A percentile compares a stretch with the other conserved stretches of the same genome.
Conservation (phyloP, 208 protist species). For the Tetramitus jugosus region DNA sequence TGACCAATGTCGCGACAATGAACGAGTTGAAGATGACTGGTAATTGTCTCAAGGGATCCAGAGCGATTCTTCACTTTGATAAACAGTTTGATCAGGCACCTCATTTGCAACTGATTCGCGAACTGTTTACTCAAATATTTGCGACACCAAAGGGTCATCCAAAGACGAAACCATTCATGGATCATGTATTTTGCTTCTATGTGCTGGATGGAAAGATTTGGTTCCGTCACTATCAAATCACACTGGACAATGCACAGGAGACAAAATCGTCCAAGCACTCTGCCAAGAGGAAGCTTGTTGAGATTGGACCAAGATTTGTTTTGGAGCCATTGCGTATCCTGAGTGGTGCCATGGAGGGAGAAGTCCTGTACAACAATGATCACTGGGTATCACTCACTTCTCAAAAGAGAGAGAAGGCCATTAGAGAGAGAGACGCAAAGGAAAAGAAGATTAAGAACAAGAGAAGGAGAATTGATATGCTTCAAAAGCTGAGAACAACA, state of each 20-base stretch:
- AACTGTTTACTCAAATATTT: slow-evolving; percentile 90
- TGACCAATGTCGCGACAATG: slow-evolving; percentile 91
- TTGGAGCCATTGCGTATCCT: slow-evolving; percentile 84
- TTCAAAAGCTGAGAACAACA: not conserved
- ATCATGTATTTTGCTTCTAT: slow-evolving; percentile 93
- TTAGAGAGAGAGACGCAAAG: not conserved
- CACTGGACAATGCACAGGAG: slow-evolving; percentile 23
- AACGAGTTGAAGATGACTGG: slow-evolving; percentile 94
- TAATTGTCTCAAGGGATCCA: slow-evolving; percentile 92
- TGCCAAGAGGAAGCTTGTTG: slow-evolving; percentile 55
- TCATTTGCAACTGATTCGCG: slow-evolving; percentile 80
- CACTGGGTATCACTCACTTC: slow-evolving; percentile 49
- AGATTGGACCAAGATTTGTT: slow-evolving; percentile 93
- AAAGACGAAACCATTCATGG: slow-evolving; percentile 95
- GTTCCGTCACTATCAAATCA: slow-evolving; percentile 97
- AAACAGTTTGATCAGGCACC: slow-evolving; percentile 79
- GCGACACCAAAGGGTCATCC: slow-evolving; percentile 86
- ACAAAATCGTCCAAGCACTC: not conserved
- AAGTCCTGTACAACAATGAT: slow-evolving; percentile 79
- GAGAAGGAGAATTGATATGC: not conserved
- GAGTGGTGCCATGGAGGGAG: slow-evolving; percentile 81
- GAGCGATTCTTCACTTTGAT: slow-evolving; percentile 94
- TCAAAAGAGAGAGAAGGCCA: not conserved
- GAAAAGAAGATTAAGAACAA: not conserved
- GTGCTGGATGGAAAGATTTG: slow-evolving; percentile 90